These are phyloP conservation scores for Aspergillus cristatus DNA, from an alignment of 495 filamentous ascomycete genomes.

Conservation along the genomic window DNA sequence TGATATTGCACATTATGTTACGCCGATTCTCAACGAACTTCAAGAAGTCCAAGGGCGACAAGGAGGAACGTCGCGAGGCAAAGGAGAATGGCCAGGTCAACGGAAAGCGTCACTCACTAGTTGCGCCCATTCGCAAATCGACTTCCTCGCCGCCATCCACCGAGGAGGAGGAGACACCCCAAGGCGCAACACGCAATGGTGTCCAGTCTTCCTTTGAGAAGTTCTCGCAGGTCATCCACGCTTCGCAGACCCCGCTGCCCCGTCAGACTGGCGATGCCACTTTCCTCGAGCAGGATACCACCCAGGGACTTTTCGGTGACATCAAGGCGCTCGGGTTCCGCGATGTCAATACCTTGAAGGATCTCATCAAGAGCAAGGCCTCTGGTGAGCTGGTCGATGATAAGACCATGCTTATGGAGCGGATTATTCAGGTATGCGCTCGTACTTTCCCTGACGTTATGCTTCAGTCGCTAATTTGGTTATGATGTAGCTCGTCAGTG, in stretches of 20 bases:
- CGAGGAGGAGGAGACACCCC: conserved; percentile 15
- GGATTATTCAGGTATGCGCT: conserved; percentile 50
- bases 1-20: conserved; percentile 27
- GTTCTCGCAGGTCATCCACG: conserved; percentile 56
- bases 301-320: conserved; percentile 53
- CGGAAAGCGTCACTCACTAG: conserved; percentile 33
- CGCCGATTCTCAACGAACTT: conserved; percentile 45
- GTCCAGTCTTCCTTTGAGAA: conserved; percentile 46
- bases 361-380: conserved; percentile 41
- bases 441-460: not conserved
- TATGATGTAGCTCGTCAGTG: conserved; percentile 47
- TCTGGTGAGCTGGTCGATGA: conserved; percentile 55
- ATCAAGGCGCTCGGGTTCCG: conserved; percentile 52
- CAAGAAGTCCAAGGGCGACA: conserved; percentile 38
- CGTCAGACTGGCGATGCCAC: conserved; percentile 57
- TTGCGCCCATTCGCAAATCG: conserved; percentile 20
- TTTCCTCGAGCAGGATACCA: conserved; percentile 39
- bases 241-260: conserved; percentile 55
- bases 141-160: conserved; percentile 4
- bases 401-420: conserved; percentile 74
- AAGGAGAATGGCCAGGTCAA: conserved; percentile 30
- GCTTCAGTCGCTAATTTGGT: not conserved
- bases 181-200: conserved; percentile 27
- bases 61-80: conserved; percentile 12
- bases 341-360: conserved; percentile 46